phyloP scores from a whole-genome alignment of 208 protist species.

The Herpetomonas samuelpessoai region DNA sequence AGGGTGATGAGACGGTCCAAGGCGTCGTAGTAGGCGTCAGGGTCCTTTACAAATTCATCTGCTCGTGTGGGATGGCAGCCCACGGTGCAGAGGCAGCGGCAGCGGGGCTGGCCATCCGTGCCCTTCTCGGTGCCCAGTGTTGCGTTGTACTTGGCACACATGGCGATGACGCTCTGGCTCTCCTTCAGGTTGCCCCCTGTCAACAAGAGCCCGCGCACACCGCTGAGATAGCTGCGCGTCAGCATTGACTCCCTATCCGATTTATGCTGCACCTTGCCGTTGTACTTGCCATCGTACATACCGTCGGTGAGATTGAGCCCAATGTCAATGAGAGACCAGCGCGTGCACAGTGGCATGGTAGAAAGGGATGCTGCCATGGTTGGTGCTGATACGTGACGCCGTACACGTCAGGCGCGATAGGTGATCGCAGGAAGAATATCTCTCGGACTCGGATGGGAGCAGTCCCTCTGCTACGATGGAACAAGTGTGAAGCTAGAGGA shows the following conservation, averaged over 20 bases:
- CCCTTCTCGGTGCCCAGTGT: conserved; percentile 12
- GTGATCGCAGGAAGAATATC: too few species aligned
- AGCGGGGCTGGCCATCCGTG: not conserved
- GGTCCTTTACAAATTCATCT: conserved; percentile 62
- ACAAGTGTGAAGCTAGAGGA: too few species aligned
- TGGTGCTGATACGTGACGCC: conserved; percentile 3
- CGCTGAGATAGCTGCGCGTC: conserved; percentile 34
- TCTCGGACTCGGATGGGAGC: too few species aligned
- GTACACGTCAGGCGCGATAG: too few species aligned
- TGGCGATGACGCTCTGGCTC: conserved; percentile 45
- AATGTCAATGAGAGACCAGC: conserved; percentile 77
- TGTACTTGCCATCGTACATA: conserved; percentile 81
- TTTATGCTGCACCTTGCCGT: conserved; percentile 43
- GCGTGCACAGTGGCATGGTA: not conserved
- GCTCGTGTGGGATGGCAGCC: conserved; percentile 91
- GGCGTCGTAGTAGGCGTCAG: conserved; percentile 39
- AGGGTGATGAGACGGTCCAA: conserved; percentile 53
- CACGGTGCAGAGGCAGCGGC: conserved; percentile 59
- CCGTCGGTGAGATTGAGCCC: conserved; percentile 82
- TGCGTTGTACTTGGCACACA: conserved; percentile 53
- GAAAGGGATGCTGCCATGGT: conserved; percentile 1
- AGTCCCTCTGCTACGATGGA: too few species aligned
- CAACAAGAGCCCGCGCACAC: conserved; percentile 72
- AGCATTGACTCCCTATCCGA: conserved; percentile 65
- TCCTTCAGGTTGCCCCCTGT: conserved; percentile 65